phyloP scores from a whole-genome alignment of 129 eudicot species.

The Sambucus nigra region DNA sequence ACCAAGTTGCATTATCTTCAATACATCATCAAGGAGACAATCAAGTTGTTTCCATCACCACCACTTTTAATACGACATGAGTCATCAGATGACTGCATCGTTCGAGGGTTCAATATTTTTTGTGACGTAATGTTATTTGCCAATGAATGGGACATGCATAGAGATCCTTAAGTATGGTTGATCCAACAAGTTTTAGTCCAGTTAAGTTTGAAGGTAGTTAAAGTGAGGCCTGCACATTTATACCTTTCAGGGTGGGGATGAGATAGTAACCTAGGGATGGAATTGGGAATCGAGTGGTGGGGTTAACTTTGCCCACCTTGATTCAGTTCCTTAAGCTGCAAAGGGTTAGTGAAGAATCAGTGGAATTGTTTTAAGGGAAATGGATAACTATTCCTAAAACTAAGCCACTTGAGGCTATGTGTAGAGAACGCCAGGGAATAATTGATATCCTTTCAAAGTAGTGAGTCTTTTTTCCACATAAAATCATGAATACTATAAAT shows the following conservation, averaged over 20 bases:
- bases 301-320: constrained; percentile 19
- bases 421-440: too few species aligned
- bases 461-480: too few species aligned
- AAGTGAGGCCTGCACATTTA: constrained; percentile 13
- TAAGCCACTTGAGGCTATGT: constrained; percentile 12
- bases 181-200: constrained; percentile 25
- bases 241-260: constrained; percentile 33
- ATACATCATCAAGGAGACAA: constrained; percentile 26
- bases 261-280: constrained; percentile 24
- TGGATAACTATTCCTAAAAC: constrained; percentile 2
- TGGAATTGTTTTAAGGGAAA: too few species aligned
- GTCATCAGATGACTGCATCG: constrained; percentile 22
- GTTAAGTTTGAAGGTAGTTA: constrained; percentile 24
- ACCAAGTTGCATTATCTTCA: constrained; percentile 23
- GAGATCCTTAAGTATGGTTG: constrained; percentile 29
- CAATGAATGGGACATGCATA: constrained; percentile 36
- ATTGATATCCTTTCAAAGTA: too few species aligned
- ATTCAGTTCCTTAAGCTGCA: constrained; percentile 30
- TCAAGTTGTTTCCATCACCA: constrained; percentile 27
- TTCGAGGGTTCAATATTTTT: constrained; percentile 23
- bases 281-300: constrained; percentile 17
- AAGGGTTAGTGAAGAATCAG: too few species aligned
- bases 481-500: too few species aligned
- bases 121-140: constrained; percentile 22
- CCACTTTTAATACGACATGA: constrained; percentile 30